These are phyloP conservation scores for Corylus americana DNA, from an alignment of 306 rosid species.

Conservation along the genomic window DNA sequence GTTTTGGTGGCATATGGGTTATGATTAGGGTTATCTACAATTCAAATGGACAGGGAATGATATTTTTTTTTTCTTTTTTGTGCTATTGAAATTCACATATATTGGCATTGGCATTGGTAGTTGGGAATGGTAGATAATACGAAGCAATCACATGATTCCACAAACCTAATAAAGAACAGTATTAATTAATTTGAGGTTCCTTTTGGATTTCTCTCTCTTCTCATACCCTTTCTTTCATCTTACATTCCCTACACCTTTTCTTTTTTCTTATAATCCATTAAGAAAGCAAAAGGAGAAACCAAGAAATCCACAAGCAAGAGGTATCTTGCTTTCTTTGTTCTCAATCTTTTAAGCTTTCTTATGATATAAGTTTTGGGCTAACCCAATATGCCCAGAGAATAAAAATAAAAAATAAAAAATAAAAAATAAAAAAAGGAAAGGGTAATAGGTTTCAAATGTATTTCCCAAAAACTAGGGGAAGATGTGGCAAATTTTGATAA, in stretches of 20 bases:
- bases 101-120: conserved; percentile 44
- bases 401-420: neutral
- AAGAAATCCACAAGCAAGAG: conserved; percentile 45
- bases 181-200: conserved; percentile 44
- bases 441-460: neutral
- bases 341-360: conserved; percentile 58
- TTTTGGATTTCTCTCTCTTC: conserved; percentile 37
- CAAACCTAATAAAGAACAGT: conserved; percentile 39
- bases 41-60: conserved; percentile 43
- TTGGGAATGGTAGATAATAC: conserved; percentile 79
- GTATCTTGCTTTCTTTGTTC: conserved; percentile 50
- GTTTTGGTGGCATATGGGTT: conserved; percentile 81
- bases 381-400: conserved; percentile 11
- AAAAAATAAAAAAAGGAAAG: too few relatives aligned
- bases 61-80: neutral
- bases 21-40: conserved; percentile 65
- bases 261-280: conserved; percentile 18
- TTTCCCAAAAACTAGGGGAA: neutral
- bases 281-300: conserved; percentile 42
- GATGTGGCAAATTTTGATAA: neutral
- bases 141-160: conserved; percentile 66
- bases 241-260: conserved; percentile 28
- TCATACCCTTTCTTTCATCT: conserved; percentile 29
- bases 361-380: conserved; percentile 36
- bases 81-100: neutral